Evolutionary conservation across 78 protist genomes (phyloP), one percentile per base, ranked within the genome.

Genomic region (Diacronema lutheri): DNA sequence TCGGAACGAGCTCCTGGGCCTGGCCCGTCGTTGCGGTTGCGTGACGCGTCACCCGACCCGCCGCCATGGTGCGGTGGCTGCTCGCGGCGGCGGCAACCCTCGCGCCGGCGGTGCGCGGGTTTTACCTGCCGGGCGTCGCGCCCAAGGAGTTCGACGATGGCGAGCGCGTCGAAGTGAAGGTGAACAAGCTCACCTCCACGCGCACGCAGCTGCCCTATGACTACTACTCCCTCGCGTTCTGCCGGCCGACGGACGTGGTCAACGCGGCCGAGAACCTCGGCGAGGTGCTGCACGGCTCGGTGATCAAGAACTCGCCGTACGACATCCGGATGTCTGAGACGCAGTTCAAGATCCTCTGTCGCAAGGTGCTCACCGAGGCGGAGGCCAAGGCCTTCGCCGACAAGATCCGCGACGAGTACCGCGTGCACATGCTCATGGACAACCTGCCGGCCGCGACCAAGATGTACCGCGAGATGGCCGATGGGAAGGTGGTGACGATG

Each of bases 121-220:
- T 87, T 58, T 87, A 87, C 71, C 90, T 87, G 29, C 90, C 90
- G 0, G 90, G 90, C 40, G 90, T 87, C 38, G 76, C 90, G 46
- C 85, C 86, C 0, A 4, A 37, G 31, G 57, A 77, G 68, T 87
- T 26, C 33, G 44, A 35, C 38, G 65, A 80, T 29, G 78, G 77
- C 56, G 87, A 87, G 55, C 21, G 21, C 11, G 74, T 87, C 58
- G 71, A 61, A 1, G 12, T 87, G 37, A 81, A 81, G 46, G 90
- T 87, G 57, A 80, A 80, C 80, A 87, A 77, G 37, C 81, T 87
- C 57, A 14, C 83, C 29, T 79, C 86, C 38, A 69, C 71, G 26
- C 37, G 44, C 33, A 87, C 85, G 9, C 79, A 41, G 79, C 37
- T 85, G 25, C 89, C 89, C 14, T 85, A 64, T 41, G 78, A 65